Evolutionary conservation across 2,329 filamentous ascomycete genomes (phyloP), one percentile per base, ranked within the genome.

Genomic region (Alternaria longipes): DNA sequence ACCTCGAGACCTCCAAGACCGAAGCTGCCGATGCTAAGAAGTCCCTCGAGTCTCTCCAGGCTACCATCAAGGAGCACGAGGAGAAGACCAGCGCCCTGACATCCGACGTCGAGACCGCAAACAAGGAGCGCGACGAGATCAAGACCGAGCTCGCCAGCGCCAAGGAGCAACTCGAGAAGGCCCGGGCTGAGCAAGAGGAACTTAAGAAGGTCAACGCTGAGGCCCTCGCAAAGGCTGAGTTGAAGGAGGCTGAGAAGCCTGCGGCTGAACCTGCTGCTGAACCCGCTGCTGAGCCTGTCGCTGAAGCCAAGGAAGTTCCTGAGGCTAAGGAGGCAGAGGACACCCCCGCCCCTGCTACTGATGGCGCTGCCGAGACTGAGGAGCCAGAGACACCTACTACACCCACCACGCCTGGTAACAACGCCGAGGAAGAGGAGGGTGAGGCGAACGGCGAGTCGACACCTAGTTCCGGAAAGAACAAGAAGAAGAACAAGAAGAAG

Each of bases 91-190:
- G 57, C 5, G 28, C 59, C 7, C 46, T 65, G n/a, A 47, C 65
- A 46, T 62, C 62, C 22, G 63, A 69, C 7, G 53, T 63, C 18
- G 60, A 66, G n/a, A 22, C 62, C 7, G 47, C 67, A 16, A 72
- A 69, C 57, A 64, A 66, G 52, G 69, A 69, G 36, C 56, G 60
- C 8, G 70, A 64, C 3, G 66, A 61, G 24, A 56, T 65, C 44
- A 72, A 67, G 60, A 57, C 62, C 11, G 64, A 69, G 26, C 63
- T 71, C 36, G 69, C 62, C 24, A 59, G 52, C 9, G 45, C 64
- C 16, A 72, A 69, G 59, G 64, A 64, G 47, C 68, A 72, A 34
- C 62, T 71, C 22, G 70, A 64, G 36, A 63, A 63, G 32, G 66
- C 67, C 5, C 64, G 69, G 64, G 55, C 58, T 47, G 59, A 56